Percentiles rank a stretch among this genome's conserved stretches.
phyloP scores from a whole-genome alignment of 2,329 filamentous ascomycete genomes.

The Fusarium sambucinum region DNA sequence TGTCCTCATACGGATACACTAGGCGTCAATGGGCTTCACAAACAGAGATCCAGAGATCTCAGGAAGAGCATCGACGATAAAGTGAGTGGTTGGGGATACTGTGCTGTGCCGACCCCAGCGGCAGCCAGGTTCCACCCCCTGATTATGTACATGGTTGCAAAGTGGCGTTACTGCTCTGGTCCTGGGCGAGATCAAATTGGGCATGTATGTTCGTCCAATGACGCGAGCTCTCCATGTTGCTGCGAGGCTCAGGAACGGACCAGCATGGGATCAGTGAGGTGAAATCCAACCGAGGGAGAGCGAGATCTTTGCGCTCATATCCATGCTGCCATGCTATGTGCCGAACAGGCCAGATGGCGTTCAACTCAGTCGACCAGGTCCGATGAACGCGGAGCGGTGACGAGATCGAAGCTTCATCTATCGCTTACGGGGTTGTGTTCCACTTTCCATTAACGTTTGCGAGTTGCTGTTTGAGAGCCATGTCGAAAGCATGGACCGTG shows the following conservation, averaged over 20 bases:
- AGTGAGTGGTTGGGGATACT: slow-evolving; percentile 34
- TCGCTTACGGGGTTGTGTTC: slow-evolving; percentile 23
- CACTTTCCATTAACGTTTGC: slow-evolving; percentile 35
- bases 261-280: slow-evolving; percentile 24
- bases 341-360: slow-evolving; percentile 17
- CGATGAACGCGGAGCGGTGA: slow-evolving; percentile 36
- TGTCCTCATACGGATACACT: not conserved
- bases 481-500: slow-evolving; percentile 37
- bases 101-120: slow-evolving; percentile 21
- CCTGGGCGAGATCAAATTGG: slow-evolving; percentile 27
- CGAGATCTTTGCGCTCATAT: slow-evolving; percentile 24
- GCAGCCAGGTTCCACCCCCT: slow-evolving; percentile 32
- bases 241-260: slow-evolving; percentile 31
- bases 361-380: slow-evolving; percentile 41
- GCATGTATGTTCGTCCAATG: slow-evolving; percentile 26
- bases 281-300: slow-evolving; percentile 10
- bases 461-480: slow-evolving; percentile 20
- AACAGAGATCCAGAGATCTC: slow-evolving; percentile 3
- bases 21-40: slow-evolving; percentile 3
- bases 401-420: slow-evolving; percentile 37
- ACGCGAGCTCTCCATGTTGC: slow-evolving; percentile 22
- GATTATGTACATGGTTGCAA: slow-evolving; percentile 41
- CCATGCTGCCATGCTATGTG: slow-evolving; percentile 15
- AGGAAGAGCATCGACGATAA: slow-evolving; percentile 1
- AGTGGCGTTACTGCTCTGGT: slow-evolving; percentile 44